A percentile compares a stretch with the other conserved stretches of the same genome.
phyloP scores from a whole-genome alignment of 257 asterid genomes.

The Solanum acaule region DNA sequence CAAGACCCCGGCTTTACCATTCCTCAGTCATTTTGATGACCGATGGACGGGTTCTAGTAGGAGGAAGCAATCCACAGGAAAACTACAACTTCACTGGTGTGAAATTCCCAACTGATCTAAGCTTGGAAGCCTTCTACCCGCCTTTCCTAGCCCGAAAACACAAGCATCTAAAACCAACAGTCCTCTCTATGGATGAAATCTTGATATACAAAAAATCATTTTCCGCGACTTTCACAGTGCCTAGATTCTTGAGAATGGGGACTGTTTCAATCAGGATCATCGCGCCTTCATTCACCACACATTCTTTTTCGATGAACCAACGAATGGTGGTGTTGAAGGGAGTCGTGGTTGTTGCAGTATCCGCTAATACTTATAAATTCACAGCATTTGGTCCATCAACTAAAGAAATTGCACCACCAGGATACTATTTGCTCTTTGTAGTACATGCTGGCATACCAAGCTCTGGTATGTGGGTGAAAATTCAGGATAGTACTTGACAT shows the following conservation, averaged over 20 bases:
- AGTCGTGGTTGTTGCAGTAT: slow-evolving; percentile 2
- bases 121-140: slow-evolving; percentile 60
- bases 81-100: slow-evolving; percentile 45
- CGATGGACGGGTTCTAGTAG: slow-evolving; percentile 50
- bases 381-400: slow-evolving; percentile 34
- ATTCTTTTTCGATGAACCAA: slow-evolving; percentile 60
- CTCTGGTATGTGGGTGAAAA: slow-evolving; percentile 43
- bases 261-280: slow-evolving; percentile 31
- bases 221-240: slow-evolving; percentile 19
- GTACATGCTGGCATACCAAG: slow-evolving; percentile 55
- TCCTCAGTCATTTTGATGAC: slow-evolving; percentile 42
- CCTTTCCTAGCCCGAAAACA: slow-evolving; percentile 32
- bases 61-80: slow-evolving; percentile 62
- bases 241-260: background rate
- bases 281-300: slow-evolving; percentile 58
- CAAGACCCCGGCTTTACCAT: slow-evolving; percentile 57
- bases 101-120: slow-evolving; percentile 50
- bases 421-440: slow-evolving; percentile 52
- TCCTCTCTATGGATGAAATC: slow-evolving; percentile 1
- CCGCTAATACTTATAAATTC: background rate
- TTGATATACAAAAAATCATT: slow-evolving; percentile 18
- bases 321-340: slow-evolving; percentile 51
- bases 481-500: background rate
- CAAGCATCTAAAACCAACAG: slow-evolving; percentile 26
- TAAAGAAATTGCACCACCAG: slow-evolving; percentile 55